Percentiles rank a stretch among this genome's conserved stretches.
phyloP scores from a whole-genome alignment of 1,139 yeast species.

The Hemisphaericaspora xylofermentans region DNA sequence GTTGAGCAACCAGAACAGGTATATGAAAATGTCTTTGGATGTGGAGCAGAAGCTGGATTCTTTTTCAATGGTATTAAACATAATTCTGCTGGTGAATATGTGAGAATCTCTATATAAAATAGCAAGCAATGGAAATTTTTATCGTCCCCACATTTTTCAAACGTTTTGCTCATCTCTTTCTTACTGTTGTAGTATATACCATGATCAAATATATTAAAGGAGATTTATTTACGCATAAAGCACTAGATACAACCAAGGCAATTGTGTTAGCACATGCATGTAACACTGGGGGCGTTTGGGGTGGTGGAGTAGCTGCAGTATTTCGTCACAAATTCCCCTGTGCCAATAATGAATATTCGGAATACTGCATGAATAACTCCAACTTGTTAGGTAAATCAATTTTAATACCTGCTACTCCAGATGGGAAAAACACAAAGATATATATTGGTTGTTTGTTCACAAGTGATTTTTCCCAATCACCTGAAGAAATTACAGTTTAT shows the following conservation, averaged over 20 bases:
- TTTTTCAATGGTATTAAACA: conserved; percentile 37
- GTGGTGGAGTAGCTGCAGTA: conserved; percentile 72
- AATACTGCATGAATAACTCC: conserved; percentile 42
- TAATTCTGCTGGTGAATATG: conserved; percentile 43
- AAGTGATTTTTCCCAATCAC: conserved; percentile 41
- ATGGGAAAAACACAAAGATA: conserved; percentile 28
- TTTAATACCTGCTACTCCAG: conserved; percentile 36
- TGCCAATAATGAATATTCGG: conserved; percentile 47
- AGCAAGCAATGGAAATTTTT: neutral
- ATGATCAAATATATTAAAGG: conserved; percentile 56
- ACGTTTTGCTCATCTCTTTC: no score
- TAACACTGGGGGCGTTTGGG: conserved; percentile 80
- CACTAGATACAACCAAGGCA: conserved; percentile 11
- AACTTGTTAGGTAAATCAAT: conserved; percentile 55
- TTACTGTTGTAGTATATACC: no score
- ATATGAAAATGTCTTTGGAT: conserved; percentile 33
- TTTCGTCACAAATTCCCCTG: conserved; percentile 52
- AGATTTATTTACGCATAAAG: conserved; percentile 50
- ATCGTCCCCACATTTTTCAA: neutral
- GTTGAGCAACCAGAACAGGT: conserved; percentile 12
- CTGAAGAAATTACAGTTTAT: conserved; percentile 42
- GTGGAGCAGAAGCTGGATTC: conserved; percentile 51
- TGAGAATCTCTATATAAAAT: conserved; percentile 5
- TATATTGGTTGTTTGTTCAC: conserved; percentile 64
- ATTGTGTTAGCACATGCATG: conserved; percentile 68